Evolutionary conservation across 2,329 filamentous ascomycete genomes (phyloP), one percentile per base, ranked within the genome.

Genomic region (Colletotrichum falcatum): DNA sequence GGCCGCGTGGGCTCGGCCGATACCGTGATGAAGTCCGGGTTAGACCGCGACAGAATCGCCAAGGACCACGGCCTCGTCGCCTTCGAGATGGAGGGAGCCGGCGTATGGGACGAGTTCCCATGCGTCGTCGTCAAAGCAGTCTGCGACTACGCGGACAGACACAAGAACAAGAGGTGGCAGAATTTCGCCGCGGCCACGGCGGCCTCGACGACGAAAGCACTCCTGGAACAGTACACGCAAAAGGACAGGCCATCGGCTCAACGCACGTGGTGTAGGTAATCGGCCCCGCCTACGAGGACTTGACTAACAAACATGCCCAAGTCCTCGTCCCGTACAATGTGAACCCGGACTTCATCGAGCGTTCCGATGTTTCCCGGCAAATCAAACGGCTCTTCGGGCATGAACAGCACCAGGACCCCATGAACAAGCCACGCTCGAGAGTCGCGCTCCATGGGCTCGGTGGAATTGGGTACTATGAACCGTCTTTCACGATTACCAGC

Each of bases 1-100:
- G 66, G 66, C 0, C 26, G 37, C 6, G n/a, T 61, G 30, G 77
- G 73, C 20, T 76, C 76, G 20, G 76, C 74, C 23, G 74, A 82
- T 59, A 70, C 74, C n/a, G 76, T 81, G 18, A 77, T 83, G 73
- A 79, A 78, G 28, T 73, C 74, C 7, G 48, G 46, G 0, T 6
- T 33, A 2, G 30, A 69, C 12, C 20, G 66, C 8, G 66, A 69
- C 5, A 30, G 8, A 6, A 30, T 66, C 16, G 66, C 48, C 1
- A 5, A 18, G 5, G 48, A 66, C 0, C 61, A 49, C 0, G 33
- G 11, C 3, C 35, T 69, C 0, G 30, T 69, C 18, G 62, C 62
- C 2, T 69, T 65, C 7, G 66, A 69, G n/a, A 69, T 66, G 66
- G 55, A 66, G 5, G 66, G 61, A 0, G 61, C 66, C 2, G 48